A percentile compares a stretch with the other conserved stretches of the same genome.
Conservation (phyloP, 2,329 filamentous ascomycete species). For the Parastagonospora avenae region DNA sequence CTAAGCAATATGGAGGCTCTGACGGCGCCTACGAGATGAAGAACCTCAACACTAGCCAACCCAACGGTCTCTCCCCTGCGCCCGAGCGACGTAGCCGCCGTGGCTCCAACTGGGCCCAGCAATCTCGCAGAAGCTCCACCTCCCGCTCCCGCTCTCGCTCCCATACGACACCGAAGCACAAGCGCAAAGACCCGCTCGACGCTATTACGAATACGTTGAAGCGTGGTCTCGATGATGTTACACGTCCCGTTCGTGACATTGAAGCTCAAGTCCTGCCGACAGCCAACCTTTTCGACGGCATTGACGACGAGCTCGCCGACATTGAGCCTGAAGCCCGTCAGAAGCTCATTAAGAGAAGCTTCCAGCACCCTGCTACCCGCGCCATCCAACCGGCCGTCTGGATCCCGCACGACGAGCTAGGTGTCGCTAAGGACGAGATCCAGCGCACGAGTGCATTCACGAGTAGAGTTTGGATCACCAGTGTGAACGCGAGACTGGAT, state of each 20-base stretch:
- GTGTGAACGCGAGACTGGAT: conserved; percentile 87
- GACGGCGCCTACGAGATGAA: conserved; percentile 33
- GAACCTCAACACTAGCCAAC: conserved; percentile 23
- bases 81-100: conserved; percentile 25
- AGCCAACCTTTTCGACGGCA: conserved; percentile 82
- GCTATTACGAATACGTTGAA: conserved; percentile 31
- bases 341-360: conserved; percentile 81
- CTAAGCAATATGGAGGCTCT: conserved; percentile 8
- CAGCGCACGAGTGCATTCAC: conserved; percentile 76
- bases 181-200: conserved; percentile 35
- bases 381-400: conserved; percentile 86
- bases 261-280: conserved; percentile 64
- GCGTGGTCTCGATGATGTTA: conserved; percentile 33
- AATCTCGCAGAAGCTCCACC: conserved; percentile 32
- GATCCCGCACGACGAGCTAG: conserved; percentile 90
- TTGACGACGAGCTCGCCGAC: conserved; percentile 93
- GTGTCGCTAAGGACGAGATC: conserved; percentile 91
- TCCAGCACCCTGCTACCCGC: conserved; percentile 86
- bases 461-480: conserved; percentile 84
- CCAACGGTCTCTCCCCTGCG: conserved; percentile 14
- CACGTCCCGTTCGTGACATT: conserved; percentile 41
- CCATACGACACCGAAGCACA: conserved; percentile 20
- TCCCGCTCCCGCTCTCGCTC: conserved; percentile 33
- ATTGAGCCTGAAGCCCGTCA: conserved; percentile 89
- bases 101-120: conserved; percentile 34